Conservation (phyloP, 768 basidiomycete genomes). For the Leccinellum luteum region DNA sequence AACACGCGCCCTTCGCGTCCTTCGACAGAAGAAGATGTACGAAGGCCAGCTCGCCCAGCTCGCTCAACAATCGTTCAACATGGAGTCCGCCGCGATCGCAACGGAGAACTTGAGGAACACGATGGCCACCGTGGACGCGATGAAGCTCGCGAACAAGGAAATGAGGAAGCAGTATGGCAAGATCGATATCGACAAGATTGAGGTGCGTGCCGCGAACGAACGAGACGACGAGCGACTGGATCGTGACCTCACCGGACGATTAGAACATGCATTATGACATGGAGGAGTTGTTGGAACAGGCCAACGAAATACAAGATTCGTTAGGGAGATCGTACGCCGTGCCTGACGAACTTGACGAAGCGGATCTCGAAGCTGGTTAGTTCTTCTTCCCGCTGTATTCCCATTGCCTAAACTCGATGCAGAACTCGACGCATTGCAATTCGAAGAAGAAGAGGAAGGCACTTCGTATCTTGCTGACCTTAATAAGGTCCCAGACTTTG, state of each 20-base stretch:
- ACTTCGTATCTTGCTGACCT: slow-evolving; percentile 85
- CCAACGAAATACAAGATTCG: slow-evolving; percentile 96
- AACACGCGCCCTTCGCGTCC: slow-evolving; percentile 86
- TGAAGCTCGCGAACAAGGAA: slow-evolving; percentile 95
- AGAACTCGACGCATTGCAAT: slow-evolving; percentile 93
- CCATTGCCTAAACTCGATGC: slow-evolving; percentile 6
- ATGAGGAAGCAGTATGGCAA: slow-evolving; percentile 96
- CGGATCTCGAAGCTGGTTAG: slow-evolving; percentile 92
- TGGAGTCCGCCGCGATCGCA: slow-evolving; percentile 92
- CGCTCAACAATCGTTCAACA: slow-evolving; percentile 95
- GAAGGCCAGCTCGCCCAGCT: slow-evolving; percentile 89
- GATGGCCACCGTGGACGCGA: slow-evolving; percentile 97
- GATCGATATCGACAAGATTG: slow-evolving; percentile 97
- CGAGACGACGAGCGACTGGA: background rate
- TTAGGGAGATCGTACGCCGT: slow-evolving; percentile 92
- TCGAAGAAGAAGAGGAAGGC: slow-evolving; percentile 91
- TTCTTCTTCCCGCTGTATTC: slow-evolving; percentile 1
- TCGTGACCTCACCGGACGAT: slow-evolving; percentile 1
- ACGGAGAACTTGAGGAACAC: slow-evolving; percentile 99
- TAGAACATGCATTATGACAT: slow-evolving; percentile 97
- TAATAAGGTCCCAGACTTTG: slow-evolving; percentile 87
- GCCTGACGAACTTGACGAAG: slow-evolving; percentile 97
- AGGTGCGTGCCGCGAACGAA: slow-evolving; percentile 50
- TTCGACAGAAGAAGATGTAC: slow-evolving; percentile 97
- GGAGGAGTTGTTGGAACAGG: slow-evolving; percentile 95